Percentiles rank a stretch among this genome's conserved stretches.
phyloP scores from a whole-genome alignment of 371 early-diverging fungal genomes.

The Mucor plumbeus region DNA sequence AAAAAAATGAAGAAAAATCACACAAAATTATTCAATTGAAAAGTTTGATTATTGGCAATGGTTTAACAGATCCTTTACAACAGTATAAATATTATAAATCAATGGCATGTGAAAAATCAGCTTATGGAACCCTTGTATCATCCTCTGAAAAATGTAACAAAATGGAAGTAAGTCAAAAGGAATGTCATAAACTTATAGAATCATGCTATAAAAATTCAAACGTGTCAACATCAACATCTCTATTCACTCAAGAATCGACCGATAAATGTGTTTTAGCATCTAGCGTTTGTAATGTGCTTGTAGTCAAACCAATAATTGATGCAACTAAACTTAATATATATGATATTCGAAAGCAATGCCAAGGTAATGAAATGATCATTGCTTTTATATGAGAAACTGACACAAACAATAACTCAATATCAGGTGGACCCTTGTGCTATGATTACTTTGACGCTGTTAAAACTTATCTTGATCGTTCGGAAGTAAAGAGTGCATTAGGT shows the following conservation, averaged over 20 bases:
- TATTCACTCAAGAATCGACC: background rate
- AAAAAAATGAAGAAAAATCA: slow-evolving; percentile 53
- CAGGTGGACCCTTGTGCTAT: slow-evolving; percentile 67
- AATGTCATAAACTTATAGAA: slow-evolving; percentile 76
- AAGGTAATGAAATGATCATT: slow-evolving; percentile 23
- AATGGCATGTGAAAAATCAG: slow-evolving; percentile 79
- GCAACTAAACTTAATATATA: slow-evolving; percentile 53
- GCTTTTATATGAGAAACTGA: background rate
- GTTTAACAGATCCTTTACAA: slow-evolving; percentile 84
- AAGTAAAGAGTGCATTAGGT: slow-evolving; percentile 69
- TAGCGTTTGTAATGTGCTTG: slow-evolving; percentile 80
- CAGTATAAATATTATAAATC: slow-evolving; percentile 90
- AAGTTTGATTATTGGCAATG: slow-evolving; percentile 89
- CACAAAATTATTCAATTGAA: slow-evolving; percentile 60
- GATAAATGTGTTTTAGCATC: slow-evolving; percentile 81
- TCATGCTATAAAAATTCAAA: slow-evolving; percentile 82
- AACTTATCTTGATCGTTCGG: slow-evolving; percentile 69
- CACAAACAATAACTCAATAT: background rate
- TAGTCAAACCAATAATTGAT: slow-evolving; percentile 66
- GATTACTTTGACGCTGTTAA: slow-evolving; percentile 74
- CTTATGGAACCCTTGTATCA: slow-evolving; percentile 78
- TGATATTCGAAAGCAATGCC: slow-evolving; percentile 72
- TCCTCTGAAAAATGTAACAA: slow-evolving; percentile 62
- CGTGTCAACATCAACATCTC: slow-evolving; percentile 35
- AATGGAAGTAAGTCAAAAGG: slow-evolving; percentile 73